phyloP scores from a whole-genome alignment of 192 early-diverging fungal genomes.

The Entophlyctis helioformis region DNA sequence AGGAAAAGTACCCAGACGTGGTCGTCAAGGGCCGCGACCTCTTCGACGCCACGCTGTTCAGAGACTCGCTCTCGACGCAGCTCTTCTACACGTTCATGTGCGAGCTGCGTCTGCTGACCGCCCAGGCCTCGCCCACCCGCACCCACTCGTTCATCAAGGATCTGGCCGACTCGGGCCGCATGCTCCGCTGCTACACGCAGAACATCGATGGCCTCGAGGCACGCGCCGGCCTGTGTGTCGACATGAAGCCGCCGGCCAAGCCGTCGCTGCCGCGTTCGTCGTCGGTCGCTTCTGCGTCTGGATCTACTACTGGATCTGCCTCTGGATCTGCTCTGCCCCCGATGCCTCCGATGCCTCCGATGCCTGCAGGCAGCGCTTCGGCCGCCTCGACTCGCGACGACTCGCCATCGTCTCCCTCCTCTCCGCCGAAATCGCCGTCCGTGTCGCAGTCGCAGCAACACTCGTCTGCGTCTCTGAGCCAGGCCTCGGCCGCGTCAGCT shows the following conservation, averaged over 20 bases:
- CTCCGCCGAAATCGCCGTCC: too few species aligned
- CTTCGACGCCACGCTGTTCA: constrained; percentile 76
- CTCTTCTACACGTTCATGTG: constrained; percentile 69
- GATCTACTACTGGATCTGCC: too few species aligned
- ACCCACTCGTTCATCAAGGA: constrained; percentile 79
- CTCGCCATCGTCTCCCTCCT: too few species aligned
- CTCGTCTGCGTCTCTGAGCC: too few species aligned
- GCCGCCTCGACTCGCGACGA: too few species aligned
- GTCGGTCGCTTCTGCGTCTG: too few species aligned
- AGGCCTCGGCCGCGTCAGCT: not conserved
- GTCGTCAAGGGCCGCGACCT: constrained; percentile 70
- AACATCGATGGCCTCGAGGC: constrained; percentile 93
- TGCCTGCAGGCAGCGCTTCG: too few species aligned
- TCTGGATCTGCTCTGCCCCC: too few species aligned
- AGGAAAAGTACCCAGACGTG: constrained; percentile 54
- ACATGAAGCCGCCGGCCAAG: not conserved
- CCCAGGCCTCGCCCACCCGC: constrained; percentile 61
- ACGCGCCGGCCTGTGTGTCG: constrained; percentile 37
- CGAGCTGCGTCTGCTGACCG: constrained; percentile 62
- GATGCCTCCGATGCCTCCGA: too few species aligned
- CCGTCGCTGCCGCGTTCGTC: not conserved
- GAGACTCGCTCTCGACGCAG: constrained; percentile 44
- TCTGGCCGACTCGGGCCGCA: constrained; percentile 59
- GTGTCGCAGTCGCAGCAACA: too few species aligned
- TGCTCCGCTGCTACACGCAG: constrained; percentile 86